phyloP scores from a whole-genome alignment of 1,139 yeast species.

The Meyerozyma carpophila region DNA sequence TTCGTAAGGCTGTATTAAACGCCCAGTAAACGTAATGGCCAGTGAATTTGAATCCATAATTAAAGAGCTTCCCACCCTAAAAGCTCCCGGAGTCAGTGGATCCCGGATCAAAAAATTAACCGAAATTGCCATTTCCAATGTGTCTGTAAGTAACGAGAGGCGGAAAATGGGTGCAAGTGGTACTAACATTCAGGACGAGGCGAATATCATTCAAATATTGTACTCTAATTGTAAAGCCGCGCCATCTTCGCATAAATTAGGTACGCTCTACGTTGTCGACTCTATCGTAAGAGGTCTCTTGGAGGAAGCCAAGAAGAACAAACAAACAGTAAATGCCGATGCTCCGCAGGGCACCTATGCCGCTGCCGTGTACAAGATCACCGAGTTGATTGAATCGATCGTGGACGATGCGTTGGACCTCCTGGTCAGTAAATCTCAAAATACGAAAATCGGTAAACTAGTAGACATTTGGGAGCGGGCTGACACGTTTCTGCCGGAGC shows the following conservation, averaged over 20 bases:
- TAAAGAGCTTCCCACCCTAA: conserved; percentile 67
- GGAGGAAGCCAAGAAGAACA: conserved; percentile 62
- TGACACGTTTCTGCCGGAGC: conserved; percentile 60
- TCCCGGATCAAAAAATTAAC: conserved; percentile 86
- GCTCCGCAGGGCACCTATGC: conserved; percentile 72
- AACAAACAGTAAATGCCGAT: conserved; percentile 38
- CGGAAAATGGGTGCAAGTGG: neutral
- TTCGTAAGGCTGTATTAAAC: neutral
- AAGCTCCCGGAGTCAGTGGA: conserved; percentile 94
- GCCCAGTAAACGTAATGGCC: conserved; percentile 1
- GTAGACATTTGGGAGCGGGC: conserved; percentile 92
- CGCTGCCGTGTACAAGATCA: conserved; percentile 62
- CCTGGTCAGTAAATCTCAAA: conserved; percentile 46
- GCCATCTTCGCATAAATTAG: conserved; percentile 80
- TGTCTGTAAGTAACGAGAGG: conserved; percentile 25
- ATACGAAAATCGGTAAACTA: conserved; percentile 73
- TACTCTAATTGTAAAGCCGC: conserved; percentile 68
- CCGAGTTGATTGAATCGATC: conserved; percentile 53
- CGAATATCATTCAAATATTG: conserved; percentile 53
- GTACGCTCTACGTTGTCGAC: conserved; percentile 86
- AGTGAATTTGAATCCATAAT: conserved; percentile 61
- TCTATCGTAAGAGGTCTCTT: conserved; percentile 83
- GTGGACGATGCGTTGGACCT: conserved; percentile 56
- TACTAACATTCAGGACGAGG: conserved; percentile 32
- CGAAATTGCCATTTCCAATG: conserved; percentile 69